Percentiles rank a stretch among this genome's conserved stretches.
These are phyloP conservation scores for Penicillium chermesinum DNA, from an alignment of 495 filamentous ascomycete species.

Conservation along the genomic window DNA sequence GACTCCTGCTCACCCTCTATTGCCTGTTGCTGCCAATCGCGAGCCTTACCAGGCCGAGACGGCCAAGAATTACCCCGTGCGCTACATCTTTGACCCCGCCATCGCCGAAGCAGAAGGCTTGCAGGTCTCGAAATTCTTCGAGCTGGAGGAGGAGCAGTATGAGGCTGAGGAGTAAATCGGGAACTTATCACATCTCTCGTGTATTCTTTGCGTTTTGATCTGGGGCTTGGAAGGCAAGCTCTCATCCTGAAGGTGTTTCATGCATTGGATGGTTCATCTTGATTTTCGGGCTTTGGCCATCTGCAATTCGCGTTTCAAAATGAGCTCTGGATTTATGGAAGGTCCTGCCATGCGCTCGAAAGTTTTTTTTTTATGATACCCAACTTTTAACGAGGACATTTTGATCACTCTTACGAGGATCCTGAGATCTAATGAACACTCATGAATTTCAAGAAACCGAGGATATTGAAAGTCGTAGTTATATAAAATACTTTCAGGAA, in stretches of 20 bases:
- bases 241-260: no score
- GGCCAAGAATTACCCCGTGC: conserved; percentile 69
- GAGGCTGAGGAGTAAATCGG: conserved; percentile 29
- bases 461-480: no score
- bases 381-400: conserved; percentile 2
- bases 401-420: no score
- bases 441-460: no score
- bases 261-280: no score
- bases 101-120: conserved; percentile 67
- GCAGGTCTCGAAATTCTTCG: conserved; percentile 61
- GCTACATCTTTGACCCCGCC: conserved; percentile 84
- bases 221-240: background rate
- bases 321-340: background rate
- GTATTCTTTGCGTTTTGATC: background rate
- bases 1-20: conserved; percentile 28
- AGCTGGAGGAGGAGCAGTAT: conserved; percentile 71
- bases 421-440: no score
- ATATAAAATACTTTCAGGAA: no score
- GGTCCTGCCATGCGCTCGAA: no score
- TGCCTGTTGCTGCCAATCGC: conserved; percentile 36
- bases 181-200: background rate
- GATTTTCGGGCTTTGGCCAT: no score
- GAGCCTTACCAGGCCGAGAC: conserved; percentile 46
- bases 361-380: conserved; percentile 6
- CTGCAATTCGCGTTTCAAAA: no score